A percentile compares a stretch with the other conserved stretches of the same genome.
Conservation (phyloP, 352 stramenopile species). For the Pelagophyceae sp. region DNA sequence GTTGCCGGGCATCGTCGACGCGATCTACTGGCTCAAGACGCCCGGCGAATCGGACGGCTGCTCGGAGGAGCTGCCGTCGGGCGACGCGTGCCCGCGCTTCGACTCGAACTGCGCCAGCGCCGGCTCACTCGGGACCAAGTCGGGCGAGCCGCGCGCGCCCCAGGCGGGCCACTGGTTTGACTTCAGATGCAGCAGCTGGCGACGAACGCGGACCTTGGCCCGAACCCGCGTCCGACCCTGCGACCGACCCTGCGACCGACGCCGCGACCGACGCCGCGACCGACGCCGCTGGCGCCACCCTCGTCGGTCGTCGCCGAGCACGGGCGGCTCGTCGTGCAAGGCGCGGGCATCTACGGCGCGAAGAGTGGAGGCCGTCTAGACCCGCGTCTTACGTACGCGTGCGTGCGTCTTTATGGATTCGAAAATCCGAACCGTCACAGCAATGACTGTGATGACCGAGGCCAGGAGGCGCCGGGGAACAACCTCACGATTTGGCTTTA, state of each 20-base stretch:
- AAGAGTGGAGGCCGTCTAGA: no score
- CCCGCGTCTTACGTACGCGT: no score
- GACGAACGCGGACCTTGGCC: not conserved
- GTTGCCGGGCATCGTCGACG: not conserved
- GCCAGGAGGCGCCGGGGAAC: no score
- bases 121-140: not conserved
- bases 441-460: no score
- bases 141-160: not conserved
- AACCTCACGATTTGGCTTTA: no score
- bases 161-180: conserved; percentile 1
- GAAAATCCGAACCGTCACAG: no score
- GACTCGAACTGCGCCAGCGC: not conserved
- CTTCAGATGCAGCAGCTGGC: not conserved
- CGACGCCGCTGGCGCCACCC: no score
- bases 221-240: no score
- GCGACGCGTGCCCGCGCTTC: not conserved
- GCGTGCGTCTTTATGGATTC: no score
- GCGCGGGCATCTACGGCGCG: not conserved
- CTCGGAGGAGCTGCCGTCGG: not conserved
- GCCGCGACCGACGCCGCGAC: not conserved
- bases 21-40: not conserved
- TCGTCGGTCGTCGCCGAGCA: conserved; percentile 3
- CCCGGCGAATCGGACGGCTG: no score
- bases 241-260: not conserved
- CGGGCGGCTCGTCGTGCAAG: conserved; percentile 1